A percentile compares a stretch with the other conserved stretches of the same genome.
These are phyloP conservation scores for Paecilomyces sp. DNA, from an alignment of 2,329 filamentous ascomycete genomes.

Conservation along the genomic window DNA sequence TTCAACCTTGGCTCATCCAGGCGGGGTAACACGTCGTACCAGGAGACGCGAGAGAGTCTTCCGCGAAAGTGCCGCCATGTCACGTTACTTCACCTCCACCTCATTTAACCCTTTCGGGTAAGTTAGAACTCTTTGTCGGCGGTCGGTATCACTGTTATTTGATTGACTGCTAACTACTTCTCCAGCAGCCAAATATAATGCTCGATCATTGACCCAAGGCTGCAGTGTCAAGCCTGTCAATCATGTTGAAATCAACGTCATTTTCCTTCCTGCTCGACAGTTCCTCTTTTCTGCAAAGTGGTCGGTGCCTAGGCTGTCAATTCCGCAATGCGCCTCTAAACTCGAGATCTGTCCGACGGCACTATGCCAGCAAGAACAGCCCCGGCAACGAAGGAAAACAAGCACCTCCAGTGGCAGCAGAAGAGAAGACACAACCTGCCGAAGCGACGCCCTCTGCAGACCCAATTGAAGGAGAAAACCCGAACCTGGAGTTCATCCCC, in stretches of 20 bases:
- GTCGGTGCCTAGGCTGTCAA: slow-evolving; percentile 29
- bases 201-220: not conserved
- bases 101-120: not conserved
- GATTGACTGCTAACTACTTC: not conserved
- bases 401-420: not conserved
- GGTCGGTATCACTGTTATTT: not conserved
- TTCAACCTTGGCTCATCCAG: not conserved
- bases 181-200: too few relatives aligned
- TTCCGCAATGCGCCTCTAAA: slow-evolving; percentile 19
- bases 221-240: slow-evolving; percentile 3
- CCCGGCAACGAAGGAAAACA: not conserved
- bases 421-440: not conserved
- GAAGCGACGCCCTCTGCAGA: not conserved
- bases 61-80: slow-evolving; percentile 27
- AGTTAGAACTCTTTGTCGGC: not conserved
- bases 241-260: slow-evolving; percentile 23
- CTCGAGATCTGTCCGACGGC: slow-evolving; percentile 17
- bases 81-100: slow-evolving; percentile 17
- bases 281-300: slow-evolving; percentile 14
- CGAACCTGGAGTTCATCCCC: slow-evolving; percentile 41
- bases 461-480: slow-evolving; percentile 10
- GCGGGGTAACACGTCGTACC: slow-evolving; percentile 1
- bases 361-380: slow-evolving; percentile 18
- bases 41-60: slow-evolving; percentile 11
- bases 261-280: slow-evolving; percentile 14